Percentiles rank a stretch among this genome's conserved stretches.
Conservation (phyloP, 2,329 filamentous ascomycete genomes). For the Xylaria sp. region DNA sequence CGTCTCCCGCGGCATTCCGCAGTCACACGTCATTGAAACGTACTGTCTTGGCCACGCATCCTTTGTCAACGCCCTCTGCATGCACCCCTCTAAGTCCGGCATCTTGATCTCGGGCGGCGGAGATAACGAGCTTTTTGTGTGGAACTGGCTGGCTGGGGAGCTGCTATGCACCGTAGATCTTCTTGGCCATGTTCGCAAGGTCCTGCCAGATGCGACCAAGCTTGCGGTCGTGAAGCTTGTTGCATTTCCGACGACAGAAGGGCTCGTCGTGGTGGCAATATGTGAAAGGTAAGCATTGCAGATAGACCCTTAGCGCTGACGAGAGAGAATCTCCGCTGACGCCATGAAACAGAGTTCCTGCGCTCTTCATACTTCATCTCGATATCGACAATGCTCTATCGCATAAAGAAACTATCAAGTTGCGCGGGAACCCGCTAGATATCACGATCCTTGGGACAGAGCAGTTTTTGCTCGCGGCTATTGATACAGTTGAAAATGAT, state of each 20-base stretch:
- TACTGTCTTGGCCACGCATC: constrained; percentile 90
- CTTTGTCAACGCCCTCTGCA: constrained; percentile 81
- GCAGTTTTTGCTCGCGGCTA: constrained; percentile 50
- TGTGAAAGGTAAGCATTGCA: constrained; percentile 57
- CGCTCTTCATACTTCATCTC: constrained; percentile 73
- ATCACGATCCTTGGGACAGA: constrained; percentile 46
- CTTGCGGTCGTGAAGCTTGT: constrained; percentile 60
- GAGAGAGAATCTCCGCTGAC: constrained; percentile 33
- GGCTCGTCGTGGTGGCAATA: constrained; percentile 52
- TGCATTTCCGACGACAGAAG: constrained; percentile 45
- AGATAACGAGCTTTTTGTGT: constrained; percentile 80
- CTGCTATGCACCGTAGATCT: constrained; percentile 67
- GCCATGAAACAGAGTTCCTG: constrained; percentile 59
- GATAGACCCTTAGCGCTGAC: constrained; percentile 19
- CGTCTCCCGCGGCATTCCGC: constrained; percentile 81
- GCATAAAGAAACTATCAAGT: constrained; percentile 60
- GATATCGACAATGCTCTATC: constrained; percentile 60
- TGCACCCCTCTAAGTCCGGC: constrained; percentile 66
- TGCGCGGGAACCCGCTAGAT: constrained; percentile 74
- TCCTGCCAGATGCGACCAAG: constrained; percentile 51
- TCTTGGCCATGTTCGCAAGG: constrained; percentile 54
- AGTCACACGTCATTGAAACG: constrained; percentile 86
- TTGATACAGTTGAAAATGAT: constrained; percentile 51
- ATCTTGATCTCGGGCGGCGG: constrained; percentile 87
- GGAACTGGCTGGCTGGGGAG: constrained; percentile 76